These are phyloP conservation scores for Kregervanrija pseudodelftensis DNA, from an alignment of 805 yeast genomes.

Conservation along the genomic window DNA sequence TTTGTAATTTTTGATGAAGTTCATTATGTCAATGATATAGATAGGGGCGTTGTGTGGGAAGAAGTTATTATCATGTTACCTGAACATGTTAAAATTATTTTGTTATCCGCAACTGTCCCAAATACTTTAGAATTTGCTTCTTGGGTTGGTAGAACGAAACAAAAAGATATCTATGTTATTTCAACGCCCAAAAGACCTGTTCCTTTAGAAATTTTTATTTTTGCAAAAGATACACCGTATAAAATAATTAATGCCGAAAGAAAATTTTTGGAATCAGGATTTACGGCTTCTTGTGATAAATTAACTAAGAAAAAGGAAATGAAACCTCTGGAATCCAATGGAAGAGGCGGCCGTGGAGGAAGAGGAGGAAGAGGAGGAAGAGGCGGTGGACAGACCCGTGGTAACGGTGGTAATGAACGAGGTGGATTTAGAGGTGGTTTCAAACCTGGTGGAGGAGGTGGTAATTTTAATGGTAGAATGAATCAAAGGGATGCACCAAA, in stretches of 20 bases:
- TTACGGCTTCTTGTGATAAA: conserved; percentile 49
- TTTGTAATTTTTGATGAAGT: conserved; percentile 99
- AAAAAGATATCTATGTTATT: conserved; percentile 91
- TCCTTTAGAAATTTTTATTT: conserved; percentile 78
- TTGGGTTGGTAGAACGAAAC: conserved; percentile 97
- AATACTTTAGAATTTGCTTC: conserved; percentile 95
- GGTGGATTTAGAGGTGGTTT: conserved; percentile 23
- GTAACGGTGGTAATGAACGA: conserved; percentile 24
- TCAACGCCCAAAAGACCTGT: conserved; percentile 96
- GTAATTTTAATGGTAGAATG: conserved; percentile 28
- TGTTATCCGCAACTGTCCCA: conserved; percentile 97
- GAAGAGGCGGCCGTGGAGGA: conserved; percentile 20
- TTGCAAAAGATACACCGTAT: conserved; percentile 70
- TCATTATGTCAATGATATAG: conserved; percentile 96
- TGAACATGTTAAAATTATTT: conserved; percentile 90
- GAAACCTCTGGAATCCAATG: conserved; percentile 12
- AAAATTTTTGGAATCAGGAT: conserved; percentile 59
- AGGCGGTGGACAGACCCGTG: conserved; percentile 27
- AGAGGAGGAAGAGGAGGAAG: conserved; percentile 29
- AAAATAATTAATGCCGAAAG: conserved; percentile 73
- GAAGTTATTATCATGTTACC: conserved; percentile 94
- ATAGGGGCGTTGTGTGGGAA: conserved; percentile 99
- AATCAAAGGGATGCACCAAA: conserved; percentile 60
- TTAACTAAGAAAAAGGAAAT: conserved; percentile 35
- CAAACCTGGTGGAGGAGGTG: conserved; percentile 20